phyloP scores from a whole-genome alignment of 805 yeast species.

The Wickerhamomyces subpelliculosus region DNA sequence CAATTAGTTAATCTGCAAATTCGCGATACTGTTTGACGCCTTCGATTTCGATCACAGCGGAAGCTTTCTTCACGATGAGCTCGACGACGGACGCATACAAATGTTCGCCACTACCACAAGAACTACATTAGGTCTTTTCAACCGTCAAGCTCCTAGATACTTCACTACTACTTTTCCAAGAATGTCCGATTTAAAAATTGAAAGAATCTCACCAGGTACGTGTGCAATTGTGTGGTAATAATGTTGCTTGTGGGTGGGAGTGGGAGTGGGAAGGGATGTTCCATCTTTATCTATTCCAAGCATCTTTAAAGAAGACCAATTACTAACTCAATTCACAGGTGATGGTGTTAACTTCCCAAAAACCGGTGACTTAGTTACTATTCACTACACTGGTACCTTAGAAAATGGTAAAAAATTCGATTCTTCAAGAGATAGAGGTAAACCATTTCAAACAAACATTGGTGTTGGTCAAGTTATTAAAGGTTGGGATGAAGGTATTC shows the following conservation, averaged over 20 bases:
- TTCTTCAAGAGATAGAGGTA: slow-evolving; percentile 90
- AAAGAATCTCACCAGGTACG: slow-evolving; percentile 21
- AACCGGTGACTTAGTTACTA: slow-evolving; percentile 82
- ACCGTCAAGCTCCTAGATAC: slow-evolving; percentile 5
- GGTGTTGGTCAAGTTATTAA: slow-evolving; percentile 96
- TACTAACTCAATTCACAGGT: slow-evolving; percentile 34
- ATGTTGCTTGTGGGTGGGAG: too few relatives aligned
- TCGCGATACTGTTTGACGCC: too few relatives aligned
- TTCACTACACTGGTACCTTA: slow-evolving; percentile 93
- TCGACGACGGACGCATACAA: too few relatives aligned
- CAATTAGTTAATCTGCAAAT: too few relatives aligned
- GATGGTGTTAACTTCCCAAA: slow-evolving; percentile 86
- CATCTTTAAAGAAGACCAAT: not conserved
- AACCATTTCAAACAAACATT: slow-evolving; percentile 88
- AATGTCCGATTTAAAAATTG: slow-evolving; percentile 25
- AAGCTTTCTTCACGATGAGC: too few relatives aligned
- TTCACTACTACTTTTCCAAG: slow-evolving; percentile 12
- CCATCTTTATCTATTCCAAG: too few relatives aligned
- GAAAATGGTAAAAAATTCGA: slow-evolving; percentile 95
- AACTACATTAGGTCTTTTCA: not conserved
- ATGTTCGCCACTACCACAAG: not conserved
- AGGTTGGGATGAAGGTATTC: slow-evolving; percentile 96
- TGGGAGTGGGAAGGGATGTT: too few relatives aligned
- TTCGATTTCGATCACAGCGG: not conserved
- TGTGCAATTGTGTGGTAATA: not conserved